Evolutionary conservation across 2,329 filamentous ascomycete genomes (phyloP), one percentile per base, ranked within the genome.

Genomic region (Penicillium sp.): DNA sequence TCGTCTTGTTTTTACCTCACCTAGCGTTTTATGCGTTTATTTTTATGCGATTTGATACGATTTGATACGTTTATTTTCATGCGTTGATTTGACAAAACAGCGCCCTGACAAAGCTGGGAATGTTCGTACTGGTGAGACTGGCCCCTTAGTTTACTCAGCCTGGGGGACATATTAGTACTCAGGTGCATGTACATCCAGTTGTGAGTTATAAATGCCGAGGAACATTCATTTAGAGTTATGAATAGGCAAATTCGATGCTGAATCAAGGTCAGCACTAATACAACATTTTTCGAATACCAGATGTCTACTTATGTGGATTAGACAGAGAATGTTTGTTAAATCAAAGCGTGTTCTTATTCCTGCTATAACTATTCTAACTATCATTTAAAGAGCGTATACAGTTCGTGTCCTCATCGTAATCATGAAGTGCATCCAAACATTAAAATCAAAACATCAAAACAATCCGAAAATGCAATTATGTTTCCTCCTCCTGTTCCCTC

Each of bases 281-380:
- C n/a, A n/a, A n/a, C n/a, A n/a, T n/a, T n/a, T n/a, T n/a, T n/a
- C n/a, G n/a, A n/a, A n/a, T n/a, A n/a, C n/a, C n/a, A n/a, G n/a
- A n/a, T n/a, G n/a, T n/a, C 76, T 14, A 82, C 76, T 0, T 77
- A 45, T 47, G 4, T 10, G 13, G 24, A 4, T 36, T 28, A 29
- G 13, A 28, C 13, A 23, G 11, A 23, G 23, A 18, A 36, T 18
- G 29, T 4, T 13, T 7, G 26, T 42, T 34, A 22, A 44, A 44
- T 39, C 26, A 51, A 41, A 40, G 26, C 16, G 32, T 29, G 24
- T 38, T 44, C 38, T 29, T 40, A 47, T 47, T 32, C 18, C 40
- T 42, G n/a, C 42, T 44, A 41, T 22, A n/a, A 36, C 29, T 43
- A 9, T 36, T 36, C 32, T 32, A 36, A 31, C 13, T 40, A 14